These are phyloP conservation scores for Cystobasidium slooffiae DNA, from an alignment of 1,284 basidiomycete species.

Conservation along the genomic window DNA sequence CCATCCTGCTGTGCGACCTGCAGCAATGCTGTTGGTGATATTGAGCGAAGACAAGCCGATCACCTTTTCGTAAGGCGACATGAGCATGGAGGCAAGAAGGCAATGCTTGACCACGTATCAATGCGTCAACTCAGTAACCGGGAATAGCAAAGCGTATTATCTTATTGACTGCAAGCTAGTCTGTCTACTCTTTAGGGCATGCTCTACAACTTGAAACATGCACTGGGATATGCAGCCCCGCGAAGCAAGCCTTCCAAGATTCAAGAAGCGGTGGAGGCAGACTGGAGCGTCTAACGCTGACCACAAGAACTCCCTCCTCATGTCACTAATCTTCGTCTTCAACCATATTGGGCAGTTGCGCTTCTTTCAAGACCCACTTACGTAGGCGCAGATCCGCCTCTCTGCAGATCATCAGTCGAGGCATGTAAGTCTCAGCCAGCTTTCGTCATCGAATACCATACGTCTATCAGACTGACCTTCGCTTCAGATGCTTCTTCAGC, in stretches of 20 bases:
- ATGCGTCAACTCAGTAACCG: too few species aligned
- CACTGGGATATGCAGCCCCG: too few species aligned
- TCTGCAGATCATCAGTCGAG: neutral
- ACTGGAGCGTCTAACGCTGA: neutral
- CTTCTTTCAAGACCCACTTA: slow-evolving; percentile 19
- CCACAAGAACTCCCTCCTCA: neutral
- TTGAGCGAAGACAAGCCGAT: slow-evolving; percentile 4
- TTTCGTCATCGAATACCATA: too few species aligned
- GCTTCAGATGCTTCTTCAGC: slow-evolving; percentile 37
- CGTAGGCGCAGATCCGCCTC: slow-evolving; percentile 37
- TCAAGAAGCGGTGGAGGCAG: neutral
- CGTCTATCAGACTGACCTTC: slow-evolving; percentile 20
- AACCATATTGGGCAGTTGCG: neutral
- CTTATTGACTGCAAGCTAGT: too few species aligned
- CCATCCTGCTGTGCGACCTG: neutral
- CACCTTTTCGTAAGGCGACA: neutral
- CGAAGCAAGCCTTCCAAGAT: neutral
- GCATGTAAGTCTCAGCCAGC: neutral
- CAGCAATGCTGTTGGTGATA: neutral
- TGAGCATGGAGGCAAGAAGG: neutral
- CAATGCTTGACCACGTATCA: too few species aligned
- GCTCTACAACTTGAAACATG: too few species aligned
- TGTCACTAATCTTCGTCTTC: neutral
- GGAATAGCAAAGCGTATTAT: too few species aligned
- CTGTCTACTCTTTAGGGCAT: too few species aligned